These are phyloP conservation scores for Coemansia sp. DNA, from an alignment of 192 early-diverging fungal genomes.

Conservation along the genomic window DNA sequence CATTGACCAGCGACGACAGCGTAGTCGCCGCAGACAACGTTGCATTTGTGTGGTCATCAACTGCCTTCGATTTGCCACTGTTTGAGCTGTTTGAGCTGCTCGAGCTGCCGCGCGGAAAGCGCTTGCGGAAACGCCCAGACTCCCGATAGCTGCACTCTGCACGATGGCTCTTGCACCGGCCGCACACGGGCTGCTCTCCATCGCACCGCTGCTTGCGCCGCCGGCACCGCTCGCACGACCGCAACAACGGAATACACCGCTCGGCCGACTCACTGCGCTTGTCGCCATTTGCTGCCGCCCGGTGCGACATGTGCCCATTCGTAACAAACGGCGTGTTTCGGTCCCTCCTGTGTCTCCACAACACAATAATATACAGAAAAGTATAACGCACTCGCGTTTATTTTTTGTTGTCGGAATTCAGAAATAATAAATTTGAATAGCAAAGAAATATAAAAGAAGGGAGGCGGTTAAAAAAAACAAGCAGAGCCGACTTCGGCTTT, in stretches of 20 bases:
- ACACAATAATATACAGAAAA: too few species aligned
- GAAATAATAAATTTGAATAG: too few species aligned
- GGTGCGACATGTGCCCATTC: constrained; percentile 2
- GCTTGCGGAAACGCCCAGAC: constrained; percentile 53
- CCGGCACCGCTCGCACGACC: constrained; percentile 51
- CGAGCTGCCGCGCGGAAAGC: constrained; percentile 18
- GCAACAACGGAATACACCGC: constrained; percentile 32
- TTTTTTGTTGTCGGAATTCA: too few species aligned
- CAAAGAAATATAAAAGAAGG: too few species aligned
- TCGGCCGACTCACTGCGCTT: not conserved
- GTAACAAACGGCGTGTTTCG: not conserved
- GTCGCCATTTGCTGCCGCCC: not conserved
- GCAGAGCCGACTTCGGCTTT: too few species aligned
- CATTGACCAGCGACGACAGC: constrained; percentile 5
- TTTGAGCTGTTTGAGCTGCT: too few species aligned
- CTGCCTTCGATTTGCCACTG: too few species aligned
- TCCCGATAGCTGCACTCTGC: constrained; percentile 44
- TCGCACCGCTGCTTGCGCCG: constrained; percentile 51
- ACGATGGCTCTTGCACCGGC: constrained; percentile 30
- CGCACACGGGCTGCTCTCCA: constrained; percentile 47
- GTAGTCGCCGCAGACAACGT: constrained; percentile 10
- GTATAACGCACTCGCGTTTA: too few species aligned
- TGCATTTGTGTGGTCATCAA: not conserved
- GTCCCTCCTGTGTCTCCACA: too few species aligned
- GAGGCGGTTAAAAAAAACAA: too few species aligned